Percentiles rank a stretch among this genome's conserved stretches.
phyloP scores from a whole-genome alignment of 306 rosid genomes.

The Acacia melanoxylon region DNA sequence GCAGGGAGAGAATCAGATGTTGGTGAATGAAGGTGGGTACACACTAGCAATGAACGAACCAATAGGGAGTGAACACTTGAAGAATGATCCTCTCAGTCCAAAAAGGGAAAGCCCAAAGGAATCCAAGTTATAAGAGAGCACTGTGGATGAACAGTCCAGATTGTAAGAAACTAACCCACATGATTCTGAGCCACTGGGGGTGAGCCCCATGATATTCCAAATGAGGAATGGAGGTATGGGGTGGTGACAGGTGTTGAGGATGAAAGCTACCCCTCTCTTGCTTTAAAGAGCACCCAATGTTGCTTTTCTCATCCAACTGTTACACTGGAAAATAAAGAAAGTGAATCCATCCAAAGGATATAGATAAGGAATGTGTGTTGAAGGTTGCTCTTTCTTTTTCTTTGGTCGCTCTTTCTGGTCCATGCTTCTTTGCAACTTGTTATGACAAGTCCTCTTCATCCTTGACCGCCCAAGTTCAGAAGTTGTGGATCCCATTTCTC shows the following conservation, averaged over 20 bases:
- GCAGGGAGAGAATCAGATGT: constrained; percentile 18
- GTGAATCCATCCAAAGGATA: background rate
- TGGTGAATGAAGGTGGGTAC: constrained; percentile 31
- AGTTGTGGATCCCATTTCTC: background rate
- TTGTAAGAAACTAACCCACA: background rate
- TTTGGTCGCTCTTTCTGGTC: background rate
- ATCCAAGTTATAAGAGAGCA: background rate
- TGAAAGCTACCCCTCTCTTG: background rate
- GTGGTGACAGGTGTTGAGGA: background rate
- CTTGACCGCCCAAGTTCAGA: background rate
- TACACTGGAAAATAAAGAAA: background rate
- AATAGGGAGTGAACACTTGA: constrained; percentile 9
- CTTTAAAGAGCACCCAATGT: background rate
- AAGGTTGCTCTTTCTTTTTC: background rate
- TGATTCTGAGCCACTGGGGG: background rate
- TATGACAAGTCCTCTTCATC: constrained; percentile 14
- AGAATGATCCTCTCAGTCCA: constrained; percentile 32
- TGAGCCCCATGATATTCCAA: constrained; percentile 14
- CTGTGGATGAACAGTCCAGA: background rate
- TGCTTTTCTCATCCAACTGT: background rate
- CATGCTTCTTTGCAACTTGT: constrained; percentile 9
- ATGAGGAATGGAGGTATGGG: constrained; percentile 16
- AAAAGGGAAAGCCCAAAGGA: constrained; percentile 38
- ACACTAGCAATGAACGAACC: background rate
- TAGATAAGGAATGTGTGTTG: constrained; percentile 8